These are phyloP conservation scores for Mucor racemosus DNA, from an alignment of 371 early-diverging fungal species.

Conservation along the genomic window DNA sequence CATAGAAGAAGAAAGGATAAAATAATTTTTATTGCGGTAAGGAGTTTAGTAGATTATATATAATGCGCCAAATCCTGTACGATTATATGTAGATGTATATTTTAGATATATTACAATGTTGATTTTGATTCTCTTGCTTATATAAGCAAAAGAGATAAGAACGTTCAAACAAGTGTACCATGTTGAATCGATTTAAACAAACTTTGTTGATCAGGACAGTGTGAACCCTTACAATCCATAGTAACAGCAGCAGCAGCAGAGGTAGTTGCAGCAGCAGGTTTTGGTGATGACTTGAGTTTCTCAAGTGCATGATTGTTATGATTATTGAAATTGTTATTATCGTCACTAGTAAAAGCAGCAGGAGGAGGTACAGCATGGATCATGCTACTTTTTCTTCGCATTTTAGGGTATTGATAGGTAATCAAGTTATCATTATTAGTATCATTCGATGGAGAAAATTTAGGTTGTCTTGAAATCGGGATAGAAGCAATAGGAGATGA, in stretches of 20 bases:
- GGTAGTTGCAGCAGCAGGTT: not conserved
- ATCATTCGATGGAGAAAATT: conserved; percentile 7
- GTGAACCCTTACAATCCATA: not conserved
- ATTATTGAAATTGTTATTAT: not conserved
- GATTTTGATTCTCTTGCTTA: not conserved
- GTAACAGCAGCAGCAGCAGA: not conserved
- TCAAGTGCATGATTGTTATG: not conserved
- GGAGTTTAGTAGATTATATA: not conserved
- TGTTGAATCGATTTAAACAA: not conserved
- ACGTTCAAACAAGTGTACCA: not conserved
- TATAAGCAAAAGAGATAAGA: not conserved
- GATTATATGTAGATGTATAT: not conserved
- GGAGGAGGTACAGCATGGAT: not conserved
- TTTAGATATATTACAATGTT: not conserved
- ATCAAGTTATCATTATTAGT: not conserved
- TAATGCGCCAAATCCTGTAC: not conserved
- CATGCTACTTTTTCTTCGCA: conserved; percentile 8
- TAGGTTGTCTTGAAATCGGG: conserved; percentile 15
- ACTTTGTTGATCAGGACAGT: not conserved
- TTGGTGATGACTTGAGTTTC: not conserved
- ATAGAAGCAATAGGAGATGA: not conserved
- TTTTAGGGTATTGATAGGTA: conserved; percentile 13
- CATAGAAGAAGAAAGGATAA: not conserved
- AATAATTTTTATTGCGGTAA: not conserved
- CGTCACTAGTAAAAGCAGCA: not conserved